Conservation (phyloP, 768 basidiomycete species). For the Cystobasidium tubakii region DNA sequence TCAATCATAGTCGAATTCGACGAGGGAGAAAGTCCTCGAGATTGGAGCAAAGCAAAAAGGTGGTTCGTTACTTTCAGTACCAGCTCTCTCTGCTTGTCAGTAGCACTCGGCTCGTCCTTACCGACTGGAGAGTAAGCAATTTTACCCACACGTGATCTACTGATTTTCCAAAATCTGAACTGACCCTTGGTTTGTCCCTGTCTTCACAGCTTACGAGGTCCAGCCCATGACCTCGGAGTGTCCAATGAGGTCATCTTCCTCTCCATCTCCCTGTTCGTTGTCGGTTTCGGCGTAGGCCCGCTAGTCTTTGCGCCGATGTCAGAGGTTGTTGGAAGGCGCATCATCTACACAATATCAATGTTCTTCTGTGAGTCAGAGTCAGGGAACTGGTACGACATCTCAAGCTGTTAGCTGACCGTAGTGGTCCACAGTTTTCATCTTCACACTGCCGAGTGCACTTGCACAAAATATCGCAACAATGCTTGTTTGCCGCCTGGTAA, state of each 20-base stretch:
- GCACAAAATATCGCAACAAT: conserved; percentile 48
- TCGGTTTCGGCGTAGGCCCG: not conserved
- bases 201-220: not conserved
- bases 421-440: conserved; percentile 39
- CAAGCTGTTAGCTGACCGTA: conserved; percentile 41
- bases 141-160: too few relatives aligned
- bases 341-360: conserved; percentile 45
- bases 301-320: not conserved
- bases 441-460: conserved; percentile 48
- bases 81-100: not conserved
- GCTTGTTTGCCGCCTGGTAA: conserved; percentile 44
- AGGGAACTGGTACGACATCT: too few relatives aligned
- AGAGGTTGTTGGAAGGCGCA: conserved; percentile 43
- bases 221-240: not conserved
- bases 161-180: too few relatives aligned
- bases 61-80: not conserved
- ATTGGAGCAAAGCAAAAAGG: not conserved
- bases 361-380: conserved; percentile 45
- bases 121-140: not conserved
- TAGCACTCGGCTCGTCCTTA: not conserved
- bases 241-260: conserved; percentile 1
- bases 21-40: not conserved
- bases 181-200: too few relatives aligned
- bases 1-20: not conserved
- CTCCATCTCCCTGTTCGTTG: conserved; percentile 4